Evolutionary conservation across 768 basidiomycete species (phyloP).

Genomic region (Cystofilobasidium macerans): DNA sequence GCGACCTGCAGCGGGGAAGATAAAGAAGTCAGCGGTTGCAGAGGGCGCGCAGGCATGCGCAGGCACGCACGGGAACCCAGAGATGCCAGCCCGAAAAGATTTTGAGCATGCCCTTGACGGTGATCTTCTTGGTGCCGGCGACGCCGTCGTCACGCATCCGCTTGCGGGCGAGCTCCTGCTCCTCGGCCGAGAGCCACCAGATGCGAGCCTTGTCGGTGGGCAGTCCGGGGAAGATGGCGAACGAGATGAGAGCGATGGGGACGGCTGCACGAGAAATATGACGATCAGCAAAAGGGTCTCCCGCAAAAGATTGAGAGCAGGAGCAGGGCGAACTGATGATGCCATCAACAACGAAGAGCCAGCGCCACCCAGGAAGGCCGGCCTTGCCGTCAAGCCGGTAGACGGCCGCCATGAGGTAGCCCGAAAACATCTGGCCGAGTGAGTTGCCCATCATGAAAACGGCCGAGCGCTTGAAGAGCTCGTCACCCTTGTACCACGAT

Average conservation of each 20-base stretch:
- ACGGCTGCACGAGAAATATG: conserved; percentile 3
- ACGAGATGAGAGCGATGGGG: conserved; percentile 9
- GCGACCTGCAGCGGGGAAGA: conserved; percentile 3
- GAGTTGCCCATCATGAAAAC: conserved; percentile 23
- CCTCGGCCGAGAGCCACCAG: conserved; percentile 19
- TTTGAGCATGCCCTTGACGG: neutral
- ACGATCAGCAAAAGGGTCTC: too few species aligned
- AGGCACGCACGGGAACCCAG: neutral
- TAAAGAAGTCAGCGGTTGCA: conserved; percentile 1
- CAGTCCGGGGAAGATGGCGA: conserved; percentile 20
- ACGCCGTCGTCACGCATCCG: conserved; percentile 15
- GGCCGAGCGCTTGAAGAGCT: conserved; percentile 22
- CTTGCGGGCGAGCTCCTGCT: conserved; percentile 5
- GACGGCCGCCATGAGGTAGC: neutral
- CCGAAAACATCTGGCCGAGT: conserved; percentile 22
- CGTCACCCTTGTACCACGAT: conserved; percentile 17
- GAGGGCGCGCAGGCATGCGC: neutral
- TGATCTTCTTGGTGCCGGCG: conserved; percentile 18
- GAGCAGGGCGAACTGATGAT: too few species aligned
- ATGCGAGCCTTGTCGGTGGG: conserved; percentile 6
- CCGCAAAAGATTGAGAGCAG: too few species aligned
- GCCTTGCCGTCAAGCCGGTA: neutral
- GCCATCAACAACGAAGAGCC: conserved; percentile 17
- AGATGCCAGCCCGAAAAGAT: conserved; percentile 11
- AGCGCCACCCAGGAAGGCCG: conserved; percentile 1